Evolutionary conservation across 2,329 filamentous ascomycete species (phyloP).

Genomic region (Zasmidium angulare): DNA sequence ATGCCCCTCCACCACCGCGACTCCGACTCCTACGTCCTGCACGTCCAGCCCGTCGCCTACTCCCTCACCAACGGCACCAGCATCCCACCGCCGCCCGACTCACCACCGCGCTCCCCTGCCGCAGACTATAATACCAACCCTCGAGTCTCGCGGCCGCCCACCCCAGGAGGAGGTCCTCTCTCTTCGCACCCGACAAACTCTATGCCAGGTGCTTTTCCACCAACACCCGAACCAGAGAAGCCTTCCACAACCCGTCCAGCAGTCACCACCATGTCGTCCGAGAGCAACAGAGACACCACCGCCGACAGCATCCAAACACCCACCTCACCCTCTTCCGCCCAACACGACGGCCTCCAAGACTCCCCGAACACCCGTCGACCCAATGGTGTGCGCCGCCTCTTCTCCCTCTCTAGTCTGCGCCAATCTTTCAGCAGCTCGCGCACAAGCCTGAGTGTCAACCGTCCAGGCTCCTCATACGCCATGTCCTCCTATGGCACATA

Average conservation of each 20-base stretch:
- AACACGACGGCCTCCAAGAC: constrained; percentile 7
- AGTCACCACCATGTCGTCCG: constrained; percentile 13
- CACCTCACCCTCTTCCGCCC: constrained; percentile 19
- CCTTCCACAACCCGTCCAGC: constrained; percentile 9
- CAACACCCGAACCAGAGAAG: constrained; percentile 25
- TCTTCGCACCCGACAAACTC: constrained; percentile 35
- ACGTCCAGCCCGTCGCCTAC: constrained; percentile 25
- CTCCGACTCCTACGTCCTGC: constrained; percentile 23
- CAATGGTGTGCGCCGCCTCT: constrained; percentile 32
- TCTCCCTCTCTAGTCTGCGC: constrained; percentile 34
- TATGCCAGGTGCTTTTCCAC: constrained; percentile 25
- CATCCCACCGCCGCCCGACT: constrained; percentile 27
- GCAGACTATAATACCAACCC: constrained; percentile 10
- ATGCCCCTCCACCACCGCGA: constrained; percentile 1
- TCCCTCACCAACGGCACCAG: constrained; percentile 29
- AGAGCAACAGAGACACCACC: constrained; percentile 19
- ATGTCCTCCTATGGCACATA: constrained; percentile 10
- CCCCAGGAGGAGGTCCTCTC: constrained; percentile 34
- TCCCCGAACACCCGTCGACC: constrained; percentile 19
- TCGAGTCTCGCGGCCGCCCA: constrained; percentile 26
- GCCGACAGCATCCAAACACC: constrained; percentile 26
- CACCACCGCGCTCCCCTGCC: constrained; percentile 24
- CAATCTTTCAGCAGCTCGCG: constrained; percentile 38
- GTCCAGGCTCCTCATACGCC: constrained; percentile 18
- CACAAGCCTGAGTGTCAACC: constrained; percentile 30